Base-by-base conservation (phyloP, 1,284 basidiomycete species). In the Exobasidium cylindrosporum region DNA sequence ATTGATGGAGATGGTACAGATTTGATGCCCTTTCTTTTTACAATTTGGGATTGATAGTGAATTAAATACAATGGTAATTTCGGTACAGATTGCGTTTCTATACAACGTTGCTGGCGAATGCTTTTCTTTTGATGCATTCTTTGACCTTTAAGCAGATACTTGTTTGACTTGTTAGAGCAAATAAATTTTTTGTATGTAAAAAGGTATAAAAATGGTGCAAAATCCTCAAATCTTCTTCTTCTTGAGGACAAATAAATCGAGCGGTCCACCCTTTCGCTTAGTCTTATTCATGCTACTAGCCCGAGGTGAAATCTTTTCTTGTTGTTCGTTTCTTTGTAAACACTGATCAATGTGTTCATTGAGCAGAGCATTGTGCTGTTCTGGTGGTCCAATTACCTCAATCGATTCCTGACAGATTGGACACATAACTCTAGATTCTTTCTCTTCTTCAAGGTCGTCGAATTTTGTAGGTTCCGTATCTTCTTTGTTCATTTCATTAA, bases 341-440 rank as follows among this genome's bases (percentile, higher is more conserved):
- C 69, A 72, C 14, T 54, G 49, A 31, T 72, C 69, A 32, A 72
- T 64, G 58, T 72, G 69, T 5, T 60, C 44, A 45, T 72, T 72
- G 67, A 72, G 67, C 4, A 35, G 30, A 23, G 21, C 32, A 17
- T 55, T 55, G 5, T 5, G 17, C n/a, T 23, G 17, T 2, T 6
- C 53, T 23, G n/a, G 21, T 28, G 47, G 2, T 3, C n/a, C 28
- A 31, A 23, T 29, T 14, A 63, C 50, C 4, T 64, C 63, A 14
- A 72, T 52, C 4, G 60, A 23, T 5, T 29, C 45, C 26, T 45
- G 47, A 50, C 69, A 72, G 49, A 72, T 60, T 0, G 69, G 67
- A 52, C 69, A 72, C 13, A 52, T 40, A 1, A 65, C 64, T 1
- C 26, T 17, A 29, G 23, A 1, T 5, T 26, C 45, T 26, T 1